Conservation (phyloP, 805 yeast species). For the Danielia oregonensis region DNA sequence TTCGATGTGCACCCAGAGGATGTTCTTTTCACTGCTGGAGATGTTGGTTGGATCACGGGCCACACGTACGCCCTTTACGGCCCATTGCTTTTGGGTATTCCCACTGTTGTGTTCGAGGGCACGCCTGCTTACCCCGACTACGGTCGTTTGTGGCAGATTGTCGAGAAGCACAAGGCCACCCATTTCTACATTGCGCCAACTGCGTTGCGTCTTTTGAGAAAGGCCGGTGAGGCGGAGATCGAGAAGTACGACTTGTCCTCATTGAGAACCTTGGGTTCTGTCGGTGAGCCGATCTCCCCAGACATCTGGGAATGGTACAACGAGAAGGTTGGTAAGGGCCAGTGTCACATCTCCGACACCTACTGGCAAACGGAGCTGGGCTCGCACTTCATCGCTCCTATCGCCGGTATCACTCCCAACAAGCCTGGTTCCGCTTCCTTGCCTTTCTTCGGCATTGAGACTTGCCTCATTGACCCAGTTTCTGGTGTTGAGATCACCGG, state of each 20-base stretch:
- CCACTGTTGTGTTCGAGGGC: constrained; percentile 80
- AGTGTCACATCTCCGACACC: constrained; percentile 75
- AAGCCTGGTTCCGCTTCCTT: constrained; percentile 84
- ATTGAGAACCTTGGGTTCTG: constrained; percentile 72
- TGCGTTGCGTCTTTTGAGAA: constrained; percentile 69
- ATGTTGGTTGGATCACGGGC: constrained; percentile 90
- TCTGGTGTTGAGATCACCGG: constrained; percentile 66
- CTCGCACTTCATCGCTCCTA: constrained; percentile 71
- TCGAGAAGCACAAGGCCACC: constrained; percentile 65
- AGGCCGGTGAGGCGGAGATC: constrained; percentile 66
- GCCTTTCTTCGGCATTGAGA: constrained; percentile 80
- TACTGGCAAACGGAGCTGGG: constrained; percentile 92
- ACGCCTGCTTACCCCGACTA: constrained; percentile 83
- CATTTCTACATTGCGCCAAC: constrained; percentile 87
- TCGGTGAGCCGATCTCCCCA: constrained; percentile 83
- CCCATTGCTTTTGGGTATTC: constrained; percentile 70
- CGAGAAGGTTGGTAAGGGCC: constrained; percentile 63
- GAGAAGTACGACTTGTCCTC: constrained; percentile 59
- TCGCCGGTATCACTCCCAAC: constrained; percentile 72
- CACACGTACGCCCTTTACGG: constrained; percentile 83
- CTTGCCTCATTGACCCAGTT: constrained; percentile 71
- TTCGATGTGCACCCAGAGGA: constrained; percentile 77
- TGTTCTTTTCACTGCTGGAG: constrained; percentile 81
- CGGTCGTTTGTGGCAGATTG: constrained; percentile 77
- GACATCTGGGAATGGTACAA: constrained; percentile 88